These are phyloP conservation scores for Collybia sp. DNA, from an alignment of 768 basidiomycete species.

Conservation along the genomic window DNA sequence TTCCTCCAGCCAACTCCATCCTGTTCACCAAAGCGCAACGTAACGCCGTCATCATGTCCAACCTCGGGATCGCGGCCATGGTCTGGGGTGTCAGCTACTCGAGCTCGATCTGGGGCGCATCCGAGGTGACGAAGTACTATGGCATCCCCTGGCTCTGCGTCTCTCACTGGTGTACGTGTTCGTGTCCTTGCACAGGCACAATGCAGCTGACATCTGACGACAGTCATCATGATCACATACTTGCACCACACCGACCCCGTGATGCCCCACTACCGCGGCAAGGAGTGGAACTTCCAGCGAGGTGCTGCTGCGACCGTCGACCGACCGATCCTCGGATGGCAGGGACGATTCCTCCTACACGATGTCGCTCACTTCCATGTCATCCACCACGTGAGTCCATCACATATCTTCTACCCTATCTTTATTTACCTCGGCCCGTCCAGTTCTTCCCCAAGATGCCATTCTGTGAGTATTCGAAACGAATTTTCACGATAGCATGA, in stretches of 20 bases:
- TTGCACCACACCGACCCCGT: too few relatives aligned
- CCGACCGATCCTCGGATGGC: too few relatives aligned
- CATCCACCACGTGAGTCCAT: conserved; percentile 43
- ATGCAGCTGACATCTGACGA: not conserved
- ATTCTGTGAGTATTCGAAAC: conserved; percentile 33
- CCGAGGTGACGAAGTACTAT: too few relatives aligned
- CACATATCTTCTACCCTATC: not conserved
- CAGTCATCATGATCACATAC: conserved; percentile 44
- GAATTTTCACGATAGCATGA: not conserved
- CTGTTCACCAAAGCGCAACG: too few relatives aligned
- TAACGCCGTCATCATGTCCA: too few relatives aligned
- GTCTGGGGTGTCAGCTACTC: too few relatives aligned
- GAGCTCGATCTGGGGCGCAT: too few relatives aligned
- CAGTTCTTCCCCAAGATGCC: conserved; percentile 59
- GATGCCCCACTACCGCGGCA: too few relatives aligned
- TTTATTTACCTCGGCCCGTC: not conserved
- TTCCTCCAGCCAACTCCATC: conserved; percentile 37
- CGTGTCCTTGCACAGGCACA: not conserved
- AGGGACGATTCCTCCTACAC: conserved; percentile 59
- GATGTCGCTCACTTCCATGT: conserved; percentile 59
- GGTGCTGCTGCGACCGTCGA: conserved; percentile 59
- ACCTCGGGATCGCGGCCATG: too few relatives aligned
- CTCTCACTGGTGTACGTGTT: too few relatives aligned
- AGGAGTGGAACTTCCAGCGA: conserved; percentile 52
- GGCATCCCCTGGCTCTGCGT: too few relatives aligned